Conservation (phyloP, 306 rosid genomes). For the Vigna unguiculata region DNA sequence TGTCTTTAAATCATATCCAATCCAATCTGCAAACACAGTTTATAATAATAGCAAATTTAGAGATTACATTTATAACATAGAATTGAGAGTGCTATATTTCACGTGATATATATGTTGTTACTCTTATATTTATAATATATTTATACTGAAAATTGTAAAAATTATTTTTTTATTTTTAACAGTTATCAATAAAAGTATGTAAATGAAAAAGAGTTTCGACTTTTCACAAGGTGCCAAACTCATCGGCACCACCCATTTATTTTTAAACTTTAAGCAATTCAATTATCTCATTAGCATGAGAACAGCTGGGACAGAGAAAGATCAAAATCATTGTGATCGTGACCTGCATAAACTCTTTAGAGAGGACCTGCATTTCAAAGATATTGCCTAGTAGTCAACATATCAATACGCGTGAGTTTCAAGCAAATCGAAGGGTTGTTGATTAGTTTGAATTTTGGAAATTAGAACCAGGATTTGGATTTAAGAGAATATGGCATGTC, state of each 20-base stretch:
- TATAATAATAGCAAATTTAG: not conserved
- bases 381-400: constrained; percentile 21
- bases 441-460: constrained; percentile 34
- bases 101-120: no score
- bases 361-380: no score
- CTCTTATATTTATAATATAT: no score
- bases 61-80: not conserved
- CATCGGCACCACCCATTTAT: constrained; percentile 43
- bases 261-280: not conserved
- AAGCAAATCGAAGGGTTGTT: constrained; percentile 39
- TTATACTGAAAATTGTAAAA: not conserved
- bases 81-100: not conserved
- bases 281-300: constrained; percentile 24
- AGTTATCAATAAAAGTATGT: not conserved
- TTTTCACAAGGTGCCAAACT: constrained; percentile 49
- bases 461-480: constrained; percentile 10
- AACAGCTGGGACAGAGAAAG: not conserved
- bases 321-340: constrained; percentile 43
- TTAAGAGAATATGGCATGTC: not conserved
- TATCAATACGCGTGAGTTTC: constrained; percentile 34
- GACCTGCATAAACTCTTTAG: constrained; percentile 19
- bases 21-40: not conserved
- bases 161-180: not conserved
- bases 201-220: constrained; percentile 16
- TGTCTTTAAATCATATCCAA: not conserved